These are phyloP conservation scores for Stevia rebaudiana DNA, from an alignment of 140 eudicot genomes.

Conservation along the genomic window DNA sequence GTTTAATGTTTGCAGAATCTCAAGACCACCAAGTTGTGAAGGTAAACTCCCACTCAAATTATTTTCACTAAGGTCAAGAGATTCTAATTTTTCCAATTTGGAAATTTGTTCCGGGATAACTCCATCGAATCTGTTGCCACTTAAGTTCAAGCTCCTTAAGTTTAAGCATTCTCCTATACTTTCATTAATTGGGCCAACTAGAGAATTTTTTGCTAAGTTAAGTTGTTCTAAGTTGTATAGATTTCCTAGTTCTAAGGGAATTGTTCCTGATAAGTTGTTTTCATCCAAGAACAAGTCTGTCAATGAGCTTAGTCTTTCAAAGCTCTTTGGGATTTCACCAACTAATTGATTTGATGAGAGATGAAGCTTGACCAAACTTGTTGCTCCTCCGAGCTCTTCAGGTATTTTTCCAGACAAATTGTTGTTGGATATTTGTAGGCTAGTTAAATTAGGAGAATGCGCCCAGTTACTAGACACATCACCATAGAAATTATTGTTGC, in stretches of 20 bases:
- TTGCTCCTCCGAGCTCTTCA: constrained; percentile 21
- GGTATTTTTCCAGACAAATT: constrained; percentile 32
- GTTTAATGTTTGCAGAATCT: constrained; percentile 9
- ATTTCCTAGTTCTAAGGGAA: not conserved
- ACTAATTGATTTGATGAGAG: constrained; percentile 6
- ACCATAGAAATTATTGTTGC: constrained; percentile 36
- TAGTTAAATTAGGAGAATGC: constrained; percentile 17
- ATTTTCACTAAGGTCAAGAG: not conserved
- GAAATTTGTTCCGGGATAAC: not conserved
- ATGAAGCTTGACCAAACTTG: constrained; percentile 20
- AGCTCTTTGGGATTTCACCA: not conserved
- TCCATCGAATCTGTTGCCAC: not conserved
- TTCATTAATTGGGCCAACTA: not conserved
- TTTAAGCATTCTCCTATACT: not conserved
- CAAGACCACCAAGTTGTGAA: constrained; percentile 18
- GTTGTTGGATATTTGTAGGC: constrained; percentile 33
- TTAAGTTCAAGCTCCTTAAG: constrained; percentile 1
- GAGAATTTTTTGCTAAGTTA: constrained; percentile 1
- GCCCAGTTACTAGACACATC: constrained; percentile 47
- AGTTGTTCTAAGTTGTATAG: constrained; percentile 5
- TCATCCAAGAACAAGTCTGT: not conserved
- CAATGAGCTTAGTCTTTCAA: not conserved
- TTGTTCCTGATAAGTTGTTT: not conserved
- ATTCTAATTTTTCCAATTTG: not conserved
- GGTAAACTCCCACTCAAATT: not conserved